Evolutionary conservation across 192 early-diverging fungal species (phyloP), one percentile per base, ranked within the genome.

Genomic region (Coemansia sp.): DNA sequence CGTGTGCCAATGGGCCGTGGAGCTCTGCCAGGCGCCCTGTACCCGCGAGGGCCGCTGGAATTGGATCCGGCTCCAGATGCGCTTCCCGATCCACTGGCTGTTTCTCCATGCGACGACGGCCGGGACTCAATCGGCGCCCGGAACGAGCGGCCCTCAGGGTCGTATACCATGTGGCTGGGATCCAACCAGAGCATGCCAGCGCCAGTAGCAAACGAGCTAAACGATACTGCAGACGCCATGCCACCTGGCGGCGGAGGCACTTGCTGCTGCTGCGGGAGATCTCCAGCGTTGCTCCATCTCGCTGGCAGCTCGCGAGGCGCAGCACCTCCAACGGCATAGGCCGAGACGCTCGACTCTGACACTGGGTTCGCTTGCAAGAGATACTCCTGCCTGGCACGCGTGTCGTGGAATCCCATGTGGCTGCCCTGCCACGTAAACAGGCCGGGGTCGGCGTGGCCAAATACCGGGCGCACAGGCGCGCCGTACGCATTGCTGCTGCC

Each of bases 1-100:
- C 74, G 63, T 10, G 68, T 76, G 12, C 74, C 74, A 58, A 77
- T 77, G 8, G 68, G 74, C 5, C 60, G 56, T 0, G 65, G 74
- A 33, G 56, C 19, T 29, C 61, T 56, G 6, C 18, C 37, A 19
- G 60, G 53, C 4, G 36, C 26, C 41, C 27, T 57, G 34, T 53
- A 54, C 4, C 55, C 46, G 32, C 42, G 32, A 10, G 43, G 19
- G 0, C 46, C 26, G n/a, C 43, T 21, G 3, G 46, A 24, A 3
- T 22, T 26, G 4, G 44, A 42, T n/a, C 40, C 9, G 5, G 42
- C 42, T 7, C 42, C 42, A 17, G 42, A 50, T 6, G 24, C 46
- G 8, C 46, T 29, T 5, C 12, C 46, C 3, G 46, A 50, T 6
- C 46, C 46, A 15, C 46, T 50, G 7, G 12, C 29, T 34, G 29